Evolutionary conservation across 2,329 filamentous ascomycete genomes (phyloP), one percentile per base, ranked within the genome.

Genomic region (Aureobasidium lini): DNA sequence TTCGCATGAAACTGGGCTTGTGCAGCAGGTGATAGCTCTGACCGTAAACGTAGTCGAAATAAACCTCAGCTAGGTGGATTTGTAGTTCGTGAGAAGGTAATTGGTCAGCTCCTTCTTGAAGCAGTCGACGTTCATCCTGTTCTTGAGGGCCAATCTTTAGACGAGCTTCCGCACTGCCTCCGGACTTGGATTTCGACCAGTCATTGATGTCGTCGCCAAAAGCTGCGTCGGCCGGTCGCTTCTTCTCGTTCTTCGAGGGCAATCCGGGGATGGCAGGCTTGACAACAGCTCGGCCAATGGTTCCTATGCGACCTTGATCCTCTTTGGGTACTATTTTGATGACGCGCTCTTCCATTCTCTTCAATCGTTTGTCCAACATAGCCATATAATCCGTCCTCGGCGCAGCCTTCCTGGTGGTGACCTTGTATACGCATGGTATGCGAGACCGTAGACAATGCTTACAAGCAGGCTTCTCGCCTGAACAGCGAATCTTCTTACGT

Each of bases 331-430:
- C 88, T 61, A 93, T 87, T 72, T 96, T 96, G 75, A 97, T 95
- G 63, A 97, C 94, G 60, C 93, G 87, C 68, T 97, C 93, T 73
- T 99, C 94, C 94, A 97, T 97, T 60, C 93, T 82, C 77, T 95
- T 96, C 65, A 97, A 74, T 57, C 94, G 84, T 75, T 96, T 96
- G 75, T 97, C 94, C 67, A 97, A 77, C 91, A 97, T 97, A 43
- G 92, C 91, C 94, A 97, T 97, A 73, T 97, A 97, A 73, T 97
- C 94, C 16, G 94, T 97, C 56, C 94, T 83, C 2, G 94, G 94
- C 3, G 92, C 91, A 1, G 93, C 91, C 73, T 97, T 97, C 62
- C 94, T 83, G 4, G 92, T 91, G 0, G 92, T 97, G 61, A 96
- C 90, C 70, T 97, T 97, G 80, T 97, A 99, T 4, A 97, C 92